phyloP scores from a whole-genome alignment of 2,329 filamentous ascomycete genomes.

The Sclerotinia nivalis region DNA sequence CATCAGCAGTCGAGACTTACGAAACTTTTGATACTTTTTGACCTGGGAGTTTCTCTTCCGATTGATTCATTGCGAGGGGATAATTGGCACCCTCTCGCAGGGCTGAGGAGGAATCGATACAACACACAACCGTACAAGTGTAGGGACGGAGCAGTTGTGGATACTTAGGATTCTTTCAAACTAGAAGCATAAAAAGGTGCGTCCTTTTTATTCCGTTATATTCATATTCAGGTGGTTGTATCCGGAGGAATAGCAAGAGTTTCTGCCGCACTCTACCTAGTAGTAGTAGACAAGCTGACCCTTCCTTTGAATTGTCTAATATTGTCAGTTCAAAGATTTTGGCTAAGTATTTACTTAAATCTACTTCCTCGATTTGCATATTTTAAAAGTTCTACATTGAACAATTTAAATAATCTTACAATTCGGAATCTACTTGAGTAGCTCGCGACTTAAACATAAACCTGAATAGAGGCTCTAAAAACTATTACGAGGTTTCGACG shows the following conservation, averaged over 20 bases:
- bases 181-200: no score
- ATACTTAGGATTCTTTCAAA: not conserved
- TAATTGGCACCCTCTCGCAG: not conserved
- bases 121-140: not conserved
- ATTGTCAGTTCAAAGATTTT: not conserved
- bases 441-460: not conserved
- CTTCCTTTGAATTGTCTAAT: not conserved
- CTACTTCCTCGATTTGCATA: not conserved
- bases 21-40: conserved; percentile 20
- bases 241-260: not conserved
- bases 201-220: not conserved
- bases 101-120: not conserved
- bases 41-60: not conserved
- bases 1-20: not conserved
- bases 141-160: not conserved
- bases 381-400: not conserved
- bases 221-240: not conserved
- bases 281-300: not conserved
- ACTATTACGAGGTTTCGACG: not conserved
- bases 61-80: conserved; percentile 10
- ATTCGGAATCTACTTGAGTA: not conserved
- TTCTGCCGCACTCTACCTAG: not conserved
- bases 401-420: not conserved
- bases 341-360: no score
- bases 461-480: not conserved